A percentile compares a stretch with the other conserved stretches of the same genome.
Conservation (phyloP, 164 flowering plant species). For the Liriodendron chinense region DNA sequence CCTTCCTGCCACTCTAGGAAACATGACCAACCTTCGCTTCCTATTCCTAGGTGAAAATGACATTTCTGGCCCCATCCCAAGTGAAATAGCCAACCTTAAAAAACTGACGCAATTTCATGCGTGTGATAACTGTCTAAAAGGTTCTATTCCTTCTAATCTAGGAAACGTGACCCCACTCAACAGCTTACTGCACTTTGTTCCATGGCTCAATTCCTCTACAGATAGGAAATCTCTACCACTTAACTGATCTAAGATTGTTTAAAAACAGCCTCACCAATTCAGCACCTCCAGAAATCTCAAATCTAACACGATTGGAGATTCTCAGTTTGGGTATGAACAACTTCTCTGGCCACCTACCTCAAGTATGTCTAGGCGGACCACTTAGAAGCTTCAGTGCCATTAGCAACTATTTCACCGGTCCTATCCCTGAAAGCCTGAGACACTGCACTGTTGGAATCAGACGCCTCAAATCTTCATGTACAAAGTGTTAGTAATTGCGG, state of each 20-base stretch:
- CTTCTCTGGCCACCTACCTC: constrained; percentile 4
- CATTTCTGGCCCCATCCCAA: neutral
- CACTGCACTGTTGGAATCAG: too few species aligned
- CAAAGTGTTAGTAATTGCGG: too few species aligned
- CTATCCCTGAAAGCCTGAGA: constrained; percentile 11
- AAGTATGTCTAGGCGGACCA: constrained; percentile 15
- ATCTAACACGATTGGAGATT: neutral
- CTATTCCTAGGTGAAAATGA: neutral
- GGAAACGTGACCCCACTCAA: neutral
- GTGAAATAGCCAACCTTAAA: neutral
- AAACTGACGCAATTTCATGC: neutral
- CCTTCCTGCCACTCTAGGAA: neutral
- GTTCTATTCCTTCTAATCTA: neutral
- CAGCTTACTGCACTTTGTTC: neutral
- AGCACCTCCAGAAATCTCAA: neutral
- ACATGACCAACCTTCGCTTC: neutral
- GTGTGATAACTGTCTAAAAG: neutral
- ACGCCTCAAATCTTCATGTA: too few species aligned
- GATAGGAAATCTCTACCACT: neutral
- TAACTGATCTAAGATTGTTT: neutral
- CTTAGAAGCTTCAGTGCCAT: constrained; percentile 11
- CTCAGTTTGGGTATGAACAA: neutral
- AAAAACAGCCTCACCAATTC: neutral
- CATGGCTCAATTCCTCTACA: neutral
- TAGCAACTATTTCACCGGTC: constrained; percentile 18